Base-by-base conservation (phyloP, 352 stramenopile genomes). In the Poterioochromonas sp. region DNA sequence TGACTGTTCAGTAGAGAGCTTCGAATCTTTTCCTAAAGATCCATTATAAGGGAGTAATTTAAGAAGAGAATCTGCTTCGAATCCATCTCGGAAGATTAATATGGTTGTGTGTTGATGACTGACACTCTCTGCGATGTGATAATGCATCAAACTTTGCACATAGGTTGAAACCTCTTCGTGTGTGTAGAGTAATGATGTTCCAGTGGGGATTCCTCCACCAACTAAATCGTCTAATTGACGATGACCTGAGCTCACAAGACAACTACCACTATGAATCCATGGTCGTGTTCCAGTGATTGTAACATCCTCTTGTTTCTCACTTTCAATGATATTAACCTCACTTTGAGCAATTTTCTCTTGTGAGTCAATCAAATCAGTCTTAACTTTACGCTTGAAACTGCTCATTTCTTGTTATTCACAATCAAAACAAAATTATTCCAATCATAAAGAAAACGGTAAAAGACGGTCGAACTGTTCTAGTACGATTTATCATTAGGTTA, bases 201-300 rank as follows among this genome's bases (percentile, higher is more conserved):
- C 78, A 20, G 78, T 26, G 0, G 71, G 3, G 8, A 80, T 29
- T 37, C 78, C 78, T 18, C 78, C 78, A 22, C 71, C 69, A 29
- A 80, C 37, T n/a, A 81, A 18, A 26, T 79, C 63, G 37, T 81
- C 78, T 40, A 81, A 44, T 11, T 81, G 71, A 29, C 47, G 35
- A 1, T 35, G 20, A 53, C 78, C 78, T 37, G 29, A 43, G 15
- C 39, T 71, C 11, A 81, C 35, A 15, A 81, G 11, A 43, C 29
- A 11, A 3, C 15, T 26, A 29, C 78, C 78, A 80, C 34, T 81
- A 32, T 76, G 22, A n/a, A 81, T 5, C 78, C 65, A 81, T 49
- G 78, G 44, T 51, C 71, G 80, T 20, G 58, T 35, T 41, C 78
- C 78, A 12, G 43, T 58, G 26, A 74, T 1, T 68, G 15, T n/a